Evolutionary conservation across 768 basidiomycete genomes (phyloP).

Genomic region (Tulasnella sp.): DNA sequence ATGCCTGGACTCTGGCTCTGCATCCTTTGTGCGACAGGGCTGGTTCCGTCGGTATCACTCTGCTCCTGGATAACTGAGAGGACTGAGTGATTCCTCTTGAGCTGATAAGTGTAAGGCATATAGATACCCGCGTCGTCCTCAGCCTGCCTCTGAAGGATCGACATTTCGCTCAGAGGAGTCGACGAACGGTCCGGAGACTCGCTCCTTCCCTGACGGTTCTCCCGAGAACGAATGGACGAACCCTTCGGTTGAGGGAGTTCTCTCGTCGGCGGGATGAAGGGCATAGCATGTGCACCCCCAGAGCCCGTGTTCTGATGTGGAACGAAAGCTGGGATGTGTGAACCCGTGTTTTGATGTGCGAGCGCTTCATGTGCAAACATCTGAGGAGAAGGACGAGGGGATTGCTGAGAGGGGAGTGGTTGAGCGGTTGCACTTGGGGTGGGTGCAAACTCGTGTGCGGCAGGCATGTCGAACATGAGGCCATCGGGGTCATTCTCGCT

Average conservation of each 20-base stretch:
- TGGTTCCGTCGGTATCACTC: conserved; percentile 25
- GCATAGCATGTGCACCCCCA: neutral
- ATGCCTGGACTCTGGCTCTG: conserved; percentile 24
- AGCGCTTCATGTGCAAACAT: neutral
- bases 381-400: conserved; percentile 1
- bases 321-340: neutral
- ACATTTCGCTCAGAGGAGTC: conserved; percentile 27
- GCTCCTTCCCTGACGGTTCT: neutral
- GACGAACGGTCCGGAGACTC: conserved; percentile 20
- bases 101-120: conserved; percentile 2
- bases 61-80: conserved; percentile 29
- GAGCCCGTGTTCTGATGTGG: neutral
- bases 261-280: conserved; percentile 1
- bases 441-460: conserved; percentile 10
- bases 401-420: neutral
- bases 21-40: conserved; percentile 18
- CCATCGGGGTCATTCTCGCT: conserved; percentile 21
- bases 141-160: conserved; percentile 19
- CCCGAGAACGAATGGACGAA: neutral
- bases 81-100: conserved; percentile 10
- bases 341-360: neutral
- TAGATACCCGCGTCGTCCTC: neutral
- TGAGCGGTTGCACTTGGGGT: neutral
- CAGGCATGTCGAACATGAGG: conserved; percentile 29
- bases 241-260: neutral